Evolutionary conservation across 352 stramenopile species (phyloP), one percentile per base, ranked within the genome.

Genomic region (Hyaloperonospora arabidopsidis): DNA sequence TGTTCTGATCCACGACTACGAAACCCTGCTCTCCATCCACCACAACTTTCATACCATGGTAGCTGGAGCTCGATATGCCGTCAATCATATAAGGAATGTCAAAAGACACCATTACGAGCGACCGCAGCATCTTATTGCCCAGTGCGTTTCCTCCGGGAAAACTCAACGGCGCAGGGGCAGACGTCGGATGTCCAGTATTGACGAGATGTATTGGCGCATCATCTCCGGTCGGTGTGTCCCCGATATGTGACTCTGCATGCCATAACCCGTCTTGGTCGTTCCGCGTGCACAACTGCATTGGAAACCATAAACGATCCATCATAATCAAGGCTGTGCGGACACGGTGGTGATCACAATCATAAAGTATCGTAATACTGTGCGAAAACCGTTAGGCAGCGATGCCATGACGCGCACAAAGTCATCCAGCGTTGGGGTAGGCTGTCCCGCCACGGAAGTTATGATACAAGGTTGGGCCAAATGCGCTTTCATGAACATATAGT

Each of bases 1-100:
- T 97, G 60, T 95, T 97, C 48, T 95, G 84, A 60, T 97, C 90
- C 43, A 96, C 86, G 23, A 96, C 68, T n/a, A 97, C 84, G 49
- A 97, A 86, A 0, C 90, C 90, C 43, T 74, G 61, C 15, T 74
- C 61, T 0, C 69, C 71, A 57, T 97, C 86, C 1, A 97, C 75
- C 0, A 97, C 82, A 12, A 96, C 56, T n/a, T 89, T 89, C 19
- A 89, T 84, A 8, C 89, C 90, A 36, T 93, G 74, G 52, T 94
- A 96, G 40, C 78, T 92, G 2, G 79, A 93, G 61, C 79, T 90
- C 17, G 81, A 90, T 50, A 96, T 92, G 17, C 86, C 88, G 60
- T 97, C 88, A 52, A 95, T 75, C 73, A 90, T 89, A 60, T 94
- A 95, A n/a, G 87, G 87, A 45, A 95, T 89, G 51, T 95, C 84